These are phyloP conservation scores for Yamadazyma sp. DNA, from an alignment of 1,139 yeast genomes.

Conservation along the genomic window DNA sequence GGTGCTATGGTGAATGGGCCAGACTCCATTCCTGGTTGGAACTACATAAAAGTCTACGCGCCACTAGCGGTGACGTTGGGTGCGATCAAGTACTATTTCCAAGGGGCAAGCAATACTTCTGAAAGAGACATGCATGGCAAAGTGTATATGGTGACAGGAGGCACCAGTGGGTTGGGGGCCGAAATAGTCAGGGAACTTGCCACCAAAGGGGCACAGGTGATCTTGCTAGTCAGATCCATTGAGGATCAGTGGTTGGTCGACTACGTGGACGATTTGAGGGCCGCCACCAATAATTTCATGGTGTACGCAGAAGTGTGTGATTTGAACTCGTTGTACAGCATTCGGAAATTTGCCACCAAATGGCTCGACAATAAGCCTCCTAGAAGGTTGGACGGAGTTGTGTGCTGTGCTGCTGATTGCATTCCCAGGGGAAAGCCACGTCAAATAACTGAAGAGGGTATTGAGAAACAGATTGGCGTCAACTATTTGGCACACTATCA, in stretches of 20 bases:
- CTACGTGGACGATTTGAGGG: conserved; percentile 74
- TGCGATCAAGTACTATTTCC: conserved; percentile 65
- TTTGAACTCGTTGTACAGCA: conserved; percentile 66
- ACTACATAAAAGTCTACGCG: conserved; percentile 47
- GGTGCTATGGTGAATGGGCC: conserved; percentile 64
- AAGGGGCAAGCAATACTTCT: conserved; percentile 84
- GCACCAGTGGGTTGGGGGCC: conserved; percentile 89
- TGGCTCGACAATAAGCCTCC: conserved; percentile 95
- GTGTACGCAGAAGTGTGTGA: conserved; percentile 90
- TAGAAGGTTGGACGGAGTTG: conserved; percentile 81
- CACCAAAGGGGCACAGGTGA: conserved; percentile 78
- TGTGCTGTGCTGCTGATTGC: conserved; percentile 85
- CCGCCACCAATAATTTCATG: conserved; percentile 64
- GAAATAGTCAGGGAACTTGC: conserved; percentile 75
- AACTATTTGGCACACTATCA: conserved; percentile 84
- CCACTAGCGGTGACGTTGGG: conserved; percentile 34
- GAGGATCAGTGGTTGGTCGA: conserved; percentile 79
- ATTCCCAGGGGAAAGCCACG: conserved; percentile 66
- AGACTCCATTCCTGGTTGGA: conserved; percentile 70
- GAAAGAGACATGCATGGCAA: conserved; percentile 90
- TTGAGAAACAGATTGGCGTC: conserved; percentile 80
- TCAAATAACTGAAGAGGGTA: conserved; percentile 72
- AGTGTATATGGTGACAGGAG: conserved; percentile 77
- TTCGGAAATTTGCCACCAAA: conserved; percentile 88
- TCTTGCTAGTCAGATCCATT: conserved; percentile 65